A percentile compares a stretch with the other conserved stretches of the same genome.
Evolutionary conservation across 2,329 filamentous ascomycete genomes (phyloP).

Genomic region (Sporothrix luriei): DNA sequence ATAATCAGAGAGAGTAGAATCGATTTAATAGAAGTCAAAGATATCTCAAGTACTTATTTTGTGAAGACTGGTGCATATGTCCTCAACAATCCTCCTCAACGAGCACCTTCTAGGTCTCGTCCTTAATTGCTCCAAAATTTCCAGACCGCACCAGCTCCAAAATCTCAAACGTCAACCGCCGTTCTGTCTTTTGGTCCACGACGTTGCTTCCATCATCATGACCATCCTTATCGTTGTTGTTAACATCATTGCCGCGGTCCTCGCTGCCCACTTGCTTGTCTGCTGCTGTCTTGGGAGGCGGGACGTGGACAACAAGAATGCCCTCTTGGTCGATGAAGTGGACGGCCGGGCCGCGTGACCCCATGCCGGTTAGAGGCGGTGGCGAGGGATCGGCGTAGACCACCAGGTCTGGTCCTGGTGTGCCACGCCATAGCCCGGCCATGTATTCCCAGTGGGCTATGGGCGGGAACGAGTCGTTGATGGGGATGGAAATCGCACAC

Average conservation of each 20-base stretch:
- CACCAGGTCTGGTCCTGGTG: constrained; percentile 77
- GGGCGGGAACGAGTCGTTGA: constrained; percentile 74
- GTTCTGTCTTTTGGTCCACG: constrained; percentile 68
- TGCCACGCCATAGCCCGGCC: constrained; percentile 88
- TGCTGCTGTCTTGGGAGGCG: constrained; percentile 33
- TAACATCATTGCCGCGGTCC: background rate
- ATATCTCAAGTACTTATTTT: no score
- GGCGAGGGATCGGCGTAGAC: constrained; percentile 53
- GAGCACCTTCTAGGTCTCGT: background rate
- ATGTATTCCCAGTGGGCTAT: constrained; percentile 98
- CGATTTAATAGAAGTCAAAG: no score
- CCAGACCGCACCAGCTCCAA: constrained; percentile 71
- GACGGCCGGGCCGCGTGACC: constrained; percentile 40
- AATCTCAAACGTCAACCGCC: constrained; percentile 82
- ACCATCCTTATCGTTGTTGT: background rate
- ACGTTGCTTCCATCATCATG: constrained; percentile 36
- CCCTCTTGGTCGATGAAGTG: constrained; percentile 48
- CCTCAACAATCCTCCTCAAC: no score
- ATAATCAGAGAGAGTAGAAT: no score
- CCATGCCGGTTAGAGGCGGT: constrained; percentile 26
- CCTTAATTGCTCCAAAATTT: constrained; percentile 41
- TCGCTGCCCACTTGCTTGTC: background rate
- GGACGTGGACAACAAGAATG: constrained; percentile 59
- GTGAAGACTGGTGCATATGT: no score
- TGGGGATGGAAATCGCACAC: constrained; percentile 72